Evolutionary conservation across 2,329 filamentous ascomycete genomes (phyloP), one percentile per base, ranked within the genome.

Genomic region (Colletotrichum kahawae): DNA sequence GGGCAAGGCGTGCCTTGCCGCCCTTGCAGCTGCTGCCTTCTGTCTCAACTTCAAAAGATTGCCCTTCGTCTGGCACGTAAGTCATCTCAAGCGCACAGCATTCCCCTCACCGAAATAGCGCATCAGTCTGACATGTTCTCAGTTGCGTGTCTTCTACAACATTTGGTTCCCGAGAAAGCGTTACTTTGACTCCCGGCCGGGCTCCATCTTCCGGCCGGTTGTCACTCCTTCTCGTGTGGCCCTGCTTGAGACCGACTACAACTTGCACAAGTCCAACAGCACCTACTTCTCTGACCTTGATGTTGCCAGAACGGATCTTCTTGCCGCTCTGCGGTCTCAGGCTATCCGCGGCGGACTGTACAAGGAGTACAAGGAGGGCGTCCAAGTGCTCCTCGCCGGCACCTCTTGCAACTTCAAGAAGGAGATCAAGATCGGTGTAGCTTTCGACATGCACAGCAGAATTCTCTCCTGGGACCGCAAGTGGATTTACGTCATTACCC

Each of bases 261-360:
- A 95, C 82, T 79, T 94, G 70, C 93, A 94, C 85, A 94, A 94
- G 80, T 92, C 90, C 59, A 94, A 94, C 82, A 90, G 87, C 78
- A 94, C 93, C 2, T 94, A 94, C 83, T 94, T 94, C 81, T 87
- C 89, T 59, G 93, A 94, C 80, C 89, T 94, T 68, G 93, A 95
- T 80, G 88, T 94, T 64, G 67, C 63, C 12, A 36, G 73, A 13
- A 77, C 72, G 3, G 62, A 77, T 12, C 68, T 77, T 5, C 82
- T 92, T 12, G 89, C 92, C 9, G 63, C 72, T 8, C n/a, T 75
- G 12, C 43, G 72, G 57, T 64, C 72, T 7, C 54, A 72, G 43
- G 72, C 72, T 14, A 70, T 70, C 16, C 34, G 59, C 8, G 70
- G 70, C 13, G 66, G 66, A 3, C 86, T 93, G 69, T 89, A 89